These are phyloP conservation scores for Panaeolus papilionaceus DNA, from an alignment of 768 basidiomycete genomes.

Conservation along the genomic window DNA sequence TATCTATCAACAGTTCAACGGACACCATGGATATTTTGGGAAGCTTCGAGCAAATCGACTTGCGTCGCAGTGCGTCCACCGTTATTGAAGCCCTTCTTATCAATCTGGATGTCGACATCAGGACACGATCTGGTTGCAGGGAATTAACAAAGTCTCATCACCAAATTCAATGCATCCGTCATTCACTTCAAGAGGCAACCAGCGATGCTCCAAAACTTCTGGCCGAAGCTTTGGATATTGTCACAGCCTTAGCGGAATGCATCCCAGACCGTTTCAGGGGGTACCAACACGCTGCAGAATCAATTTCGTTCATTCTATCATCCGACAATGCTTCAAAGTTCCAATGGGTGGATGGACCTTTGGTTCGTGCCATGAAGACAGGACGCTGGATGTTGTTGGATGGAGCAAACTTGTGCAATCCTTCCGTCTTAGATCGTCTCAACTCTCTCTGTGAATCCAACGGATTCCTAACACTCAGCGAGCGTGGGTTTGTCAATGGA, in stretches of 20 bases:
- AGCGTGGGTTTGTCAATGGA: constrained; percentile 85
- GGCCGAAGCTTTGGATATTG: background rate
- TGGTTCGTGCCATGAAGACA: constrained; percentile 82
- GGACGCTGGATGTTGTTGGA: constrained; percentile 94
- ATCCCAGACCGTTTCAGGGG: background rate
- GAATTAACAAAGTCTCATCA: background rate
- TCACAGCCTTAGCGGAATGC: background rate
- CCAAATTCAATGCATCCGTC: background rate
- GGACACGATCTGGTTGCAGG: background rate
- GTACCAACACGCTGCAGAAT: background rate
- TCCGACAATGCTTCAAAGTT: constrained; percentile 59
- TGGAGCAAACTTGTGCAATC: constrained; percentile 92
- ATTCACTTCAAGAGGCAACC: background rate
- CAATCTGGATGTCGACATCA: constrained; percentile 37
- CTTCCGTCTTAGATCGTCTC: constrained; percentile 94
- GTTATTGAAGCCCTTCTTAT: constrained; percentile 47
- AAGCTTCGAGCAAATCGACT: constrained; percentile 91
- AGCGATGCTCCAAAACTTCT: background rate
- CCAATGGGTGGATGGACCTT: constrained; percentile 95
- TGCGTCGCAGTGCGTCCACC: constrained; percentile 42
- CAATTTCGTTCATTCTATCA: background rate
- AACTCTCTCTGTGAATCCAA: constrained; percentile 94
- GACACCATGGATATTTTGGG: constrained; percentile 96
- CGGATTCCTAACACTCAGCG: constrained; percentile 85
- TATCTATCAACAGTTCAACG: constrained; percentile 83